Conservation (phyloP, 306 rosid species). For the Vigna trinervia region DNA sequence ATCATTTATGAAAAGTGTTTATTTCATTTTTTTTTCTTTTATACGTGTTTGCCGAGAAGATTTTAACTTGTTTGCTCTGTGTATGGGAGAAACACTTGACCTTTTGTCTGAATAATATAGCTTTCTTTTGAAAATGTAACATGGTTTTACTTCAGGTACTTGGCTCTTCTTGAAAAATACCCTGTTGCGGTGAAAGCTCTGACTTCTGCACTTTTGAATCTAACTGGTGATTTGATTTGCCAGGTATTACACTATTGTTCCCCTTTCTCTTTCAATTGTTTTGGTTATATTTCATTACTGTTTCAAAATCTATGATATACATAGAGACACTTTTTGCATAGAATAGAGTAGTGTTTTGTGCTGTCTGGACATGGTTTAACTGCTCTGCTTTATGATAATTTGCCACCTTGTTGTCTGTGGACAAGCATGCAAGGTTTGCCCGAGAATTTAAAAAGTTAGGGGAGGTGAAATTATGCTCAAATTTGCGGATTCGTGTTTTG, state of each 20-base stretch:
- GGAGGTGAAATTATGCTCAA: neutral
- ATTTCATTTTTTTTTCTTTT: neutral
- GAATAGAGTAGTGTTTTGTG: conserved; percentile 19
- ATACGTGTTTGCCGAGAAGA: neutral
- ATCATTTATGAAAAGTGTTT: neutral
- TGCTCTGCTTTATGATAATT: conserved; percentile 11
- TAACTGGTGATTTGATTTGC: conserved; percentile 84
- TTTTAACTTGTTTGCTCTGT: neutral
- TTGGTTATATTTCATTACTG: conserved; percentile 4
- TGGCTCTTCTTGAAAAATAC: conserved; percentile 83
- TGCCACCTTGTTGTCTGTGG: conserved; percentile 14
- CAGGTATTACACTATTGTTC: conserved; percentile 61
- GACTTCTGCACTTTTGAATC: conserved; percentile 79
- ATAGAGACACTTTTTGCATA: neutral
- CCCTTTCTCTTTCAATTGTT: conserved; percentile 35
- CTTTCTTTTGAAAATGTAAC: conserved; percentile 38
- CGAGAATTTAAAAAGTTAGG: neutral
- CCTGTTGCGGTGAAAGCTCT: conserved; percentile 86
- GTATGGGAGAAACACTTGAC: neutral
- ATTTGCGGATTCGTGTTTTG: neutral
- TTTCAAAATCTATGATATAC: conserved; percentile 28
- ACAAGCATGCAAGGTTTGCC: conserved; percentile 13
- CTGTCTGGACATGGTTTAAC: neutral
- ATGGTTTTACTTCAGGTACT: conserved; percentile 68
- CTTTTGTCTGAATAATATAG: neutral